Evolutionary conservation across 495 filamentous ascomycete species (phyloP).

Genomic region (Hypoxylon lenormandii): DNA sequence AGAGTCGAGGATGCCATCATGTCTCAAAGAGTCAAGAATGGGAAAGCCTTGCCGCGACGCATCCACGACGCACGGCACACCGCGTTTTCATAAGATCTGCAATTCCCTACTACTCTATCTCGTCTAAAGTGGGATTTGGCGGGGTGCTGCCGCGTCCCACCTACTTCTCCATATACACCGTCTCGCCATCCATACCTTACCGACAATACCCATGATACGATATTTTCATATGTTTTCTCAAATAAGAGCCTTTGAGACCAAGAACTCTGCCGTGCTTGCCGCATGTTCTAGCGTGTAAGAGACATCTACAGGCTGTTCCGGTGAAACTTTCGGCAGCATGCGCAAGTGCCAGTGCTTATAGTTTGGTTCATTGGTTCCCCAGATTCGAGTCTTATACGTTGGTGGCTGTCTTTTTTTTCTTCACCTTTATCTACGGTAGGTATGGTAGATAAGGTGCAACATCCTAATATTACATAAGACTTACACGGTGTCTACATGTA

Average conservation of each 20-base stretch:
- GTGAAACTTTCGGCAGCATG: conserved; percentile 11
- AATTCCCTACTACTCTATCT: conserved; percentile 26
- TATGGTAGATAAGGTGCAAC: no score
- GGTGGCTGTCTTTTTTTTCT: not conserved
- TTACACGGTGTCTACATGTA: no score
- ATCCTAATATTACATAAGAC: not conserved
- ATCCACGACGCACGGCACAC: conserved; percentile 37
- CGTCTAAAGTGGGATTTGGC: conserved; percentile 24
- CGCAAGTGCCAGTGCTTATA: conserved; percentile 1
- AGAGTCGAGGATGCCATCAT: conserved; percentile 10
- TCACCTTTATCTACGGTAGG: not conserved
- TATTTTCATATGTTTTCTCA: conserved; percentile 4
- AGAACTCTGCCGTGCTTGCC: conserved; percentile 32
- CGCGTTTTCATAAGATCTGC: conserved; percentile 46
- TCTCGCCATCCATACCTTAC: conserved; percentile 11
- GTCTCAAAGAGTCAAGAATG: no score
- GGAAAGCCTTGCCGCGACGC: conserved; percentile 17
- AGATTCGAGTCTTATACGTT: not conserved
- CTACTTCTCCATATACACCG: not conserved
- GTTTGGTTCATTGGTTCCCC: not conserved
- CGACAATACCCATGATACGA: conserved; percentile 1
- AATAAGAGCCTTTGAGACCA: conserved; percentile 8
- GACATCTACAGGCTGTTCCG: conserved; percentile 18
- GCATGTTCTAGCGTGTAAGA: conserved; percentile 17
- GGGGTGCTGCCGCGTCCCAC: conserved; percentile 26